These are phyloP conservation scores for Chloris gayana DNA, from an alignment of 176 grass and related monocot genomes.

Conservation along the genomic window DNA sequence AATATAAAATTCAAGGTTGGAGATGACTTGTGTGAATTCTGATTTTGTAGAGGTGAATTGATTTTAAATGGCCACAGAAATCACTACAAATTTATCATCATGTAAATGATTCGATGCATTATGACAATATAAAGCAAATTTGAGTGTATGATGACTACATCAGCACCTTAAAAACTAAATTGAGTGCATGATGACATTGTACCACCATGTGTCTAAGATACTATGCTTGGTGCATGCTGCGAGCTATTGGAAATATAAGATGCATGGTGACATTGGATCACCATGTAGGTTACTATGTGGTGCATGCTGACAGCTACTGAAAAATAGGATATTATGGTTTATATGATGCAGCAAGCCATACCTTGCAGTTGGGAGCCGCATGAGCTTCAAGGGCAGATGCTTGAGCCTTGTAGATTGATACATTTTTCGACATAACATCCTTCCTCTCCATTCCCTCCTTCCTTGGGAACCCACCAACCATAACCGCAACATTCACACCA, in stretches of 20 bases:
- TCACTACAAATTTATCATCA: background rate
- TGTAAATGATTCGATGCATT: background rate
- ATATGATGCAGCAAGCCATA: slow-evolving; percentile 14
- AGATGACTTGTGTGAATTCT: background rate
- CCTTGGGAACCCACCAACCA: slow-evolving; percentile 98
- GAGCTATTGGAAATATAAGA: background rate
- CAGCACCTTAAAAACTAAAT: background rate
- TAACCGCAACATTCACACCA: slow-evolving; percentile 90
- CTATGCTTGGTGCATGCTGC: background rate
- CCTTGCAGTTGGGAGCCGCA: slow-evolving; percentile 94
- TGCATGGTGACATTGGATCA: background rate
- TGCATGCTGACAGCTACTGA: background rate
- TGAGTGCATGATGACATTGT: slow-evolving; percentile 6
- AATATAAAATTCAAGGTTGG: background rate
- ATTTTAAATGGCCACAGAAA: background rate
- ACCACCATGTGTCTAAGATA: background rate
- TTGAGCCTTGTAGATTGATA: slow-evolving; percentile 98
- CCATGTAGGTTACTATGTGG: background rate
- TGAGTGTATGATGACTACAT: background rate
- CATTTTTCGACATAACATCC: slow-evolving; percentile 99
- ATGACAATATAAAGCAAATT: background rate
- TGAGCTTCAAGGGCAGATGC: slow-evolving; percentile 87
- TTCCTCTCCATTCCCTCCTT: slow-evolving; percentile 99
- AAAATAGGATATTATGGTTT: background rate
- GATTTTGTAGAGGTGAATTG: background rate